Evolutionary conservation across 306 rosid genomes (phyloP).

Genomic region (Sesbania bispinosa): DNA sequence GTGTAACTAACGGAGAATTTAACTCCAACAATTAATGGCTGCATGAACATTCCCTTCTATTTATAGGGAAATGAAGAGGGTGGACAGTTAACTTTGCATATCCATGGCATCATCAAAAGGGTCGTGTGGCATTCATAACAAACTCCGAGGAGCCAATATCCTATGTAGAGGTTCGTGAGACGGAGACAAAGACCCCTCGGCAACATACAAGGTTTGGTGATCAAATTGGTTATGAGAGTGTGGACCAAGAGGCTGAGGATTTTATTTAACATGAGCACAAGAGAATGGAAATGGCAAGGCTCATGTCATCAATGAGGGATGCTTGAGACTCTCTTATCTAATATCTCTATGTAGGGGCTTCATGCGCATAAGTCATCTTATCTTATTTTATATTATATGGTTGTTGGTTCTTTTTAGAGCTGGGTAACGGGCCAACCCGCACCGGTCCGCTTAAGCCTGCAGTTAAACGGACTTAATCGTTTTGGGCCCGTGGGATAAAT

Average conservation of each 20-base stretch:
- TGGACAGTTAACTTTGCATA: no score
- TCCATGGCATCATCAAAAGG: not conserved
- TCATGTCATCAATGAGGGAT: slow-evolving; percentile 20
- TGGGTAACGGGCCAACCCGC: no score
- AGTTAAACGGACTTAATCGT: no score
- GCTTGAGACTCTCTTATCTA: not conserved
- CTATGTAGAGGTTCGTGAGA: not conserved
- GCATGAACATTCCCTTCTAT: no score
- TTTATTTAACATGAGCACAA: slow-evolving; percentile 58
- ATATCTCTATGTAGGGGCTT: not conserved
- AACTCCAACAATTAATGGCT: no score
- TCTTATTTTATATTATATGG: not conserved
- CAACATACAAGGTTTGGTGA: not conserved
- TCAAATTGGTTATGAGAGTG: slow-evolving; percentile 23
- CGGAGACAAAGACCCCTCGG: not conserved
- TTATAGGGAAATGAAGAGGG: no score
- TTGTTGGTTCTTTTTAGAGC: not conserved
- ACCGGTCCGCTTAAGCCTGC: no score
- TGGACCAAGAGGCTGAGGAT: slow-evolving; percentile 59
- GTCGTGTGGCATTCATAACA: slow-evolving; percentile 15
- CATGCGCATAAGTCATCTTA: not conserved
- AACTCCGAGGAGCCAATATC: slow-evolving; percentile 12
- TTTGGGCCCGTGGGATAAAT: no score
- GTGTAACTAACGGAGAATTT: no score
- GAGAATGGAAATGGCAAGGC: slow-evolving; percentile 33